Base-by-base conservation (phyloP, 2,329 filamentous ascomycete genomes). In the Hortaea werneckii region DNA sequence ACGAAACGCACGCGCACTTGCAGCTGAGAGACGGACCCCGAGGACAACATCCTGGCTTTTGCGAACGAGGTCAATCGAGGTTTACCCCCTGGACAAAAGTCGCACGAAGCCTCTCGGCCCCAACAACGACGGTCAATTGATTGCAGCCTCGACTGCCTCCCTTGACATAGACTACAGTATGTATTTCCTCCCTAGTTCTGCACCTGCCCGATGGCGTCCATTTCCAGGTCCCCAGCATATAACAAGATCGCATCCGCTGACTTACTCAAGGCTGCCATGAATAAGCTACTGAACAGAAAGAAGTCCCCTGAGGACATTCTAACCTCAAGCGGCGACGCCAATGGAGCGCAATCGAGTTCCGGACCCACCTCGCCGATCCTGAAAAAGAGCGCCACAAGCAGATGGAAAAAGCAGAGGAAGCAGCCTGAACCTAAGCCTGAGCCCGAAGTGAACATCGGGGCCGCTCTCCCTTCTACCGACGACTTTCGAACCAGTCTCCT, bases 401-500 rank as follows among this genome's bases (percentile, higher is more conserved):
- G 59, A 44, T 68, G 63, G 50, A 73, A 70, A 61, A 70, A 70
- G 63, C 67, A 61, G 40, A 78, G 76, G 64, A 77, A 77, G 58
- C 71, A 70, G 54, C 60, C 63, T 12, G 60, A 68, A 49, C 66
- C 68, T 9, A 71, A 77, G 55, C 68, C 38, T 11, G 84, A 82
- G 61, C 73, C 70, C 48, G 77, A 86, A 50, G 67, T 95, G 40
- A 83, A 96, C 58, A 71, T 96, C 9, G 65, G 80, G 2, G 72
- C 72, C 9, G 89, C 80, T 1, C 72, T 98, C 2, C 92, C 92
- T 1, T 75, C 88, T 0, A 82, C 72, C 40, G 87, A 96, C 65
- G 83, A 96, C 60, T 96, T 98, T 66, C 80, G 92, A 47, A 98
- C 92, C 3, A 96, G 92, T 72, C 71, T 98, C 48, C 74, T 98